A percentile compares a stretch with the other conserved stretches of the same genome.
Conservation (phyloP, 2,329 filamentous ascomycete genomes). For the Raffaelea ambrosiae region DNA sequence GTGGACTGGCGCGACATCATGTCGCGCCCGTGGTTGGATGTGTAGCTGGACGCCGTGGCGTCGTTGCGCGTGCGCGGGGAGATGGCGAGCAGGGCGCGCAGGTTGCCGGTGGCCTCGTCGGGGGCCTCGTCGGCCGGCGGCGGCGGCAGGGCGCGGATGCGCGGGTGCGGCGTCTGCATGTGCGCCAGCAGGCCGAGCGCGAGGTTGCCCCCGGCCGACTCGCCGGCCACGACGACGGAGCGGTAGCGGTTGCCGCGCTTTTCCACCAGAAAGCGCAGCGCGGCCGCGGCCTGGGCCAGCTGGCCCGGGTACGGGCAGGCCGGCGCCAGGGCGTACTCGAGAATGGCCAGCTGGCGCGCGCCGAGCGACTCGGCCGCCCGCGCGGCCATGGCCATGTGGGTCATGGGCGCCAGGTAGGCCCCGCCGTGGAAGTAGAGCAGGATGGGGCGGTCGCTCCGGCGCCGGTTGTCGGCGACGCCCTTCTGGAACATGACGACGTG, state of each 20-base stretch:
- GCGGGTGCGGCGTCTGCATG: constrained; percentile 11
- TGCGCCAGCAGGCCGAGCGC: constrained; percentile 14
- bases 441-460: constrained; percentile 5
- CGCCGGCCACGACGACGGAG: constrained; percentile 14
- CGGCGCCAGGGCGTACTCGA: constrained; percentile 16
- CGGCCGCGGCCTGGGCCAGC: constrained; percentile 14
- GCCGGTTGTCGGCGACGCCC: constrained; percentile 5
- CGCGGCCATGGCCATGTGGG: constrained; percentile 5
- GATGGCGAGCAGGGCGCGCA: constrained; percentile 13
- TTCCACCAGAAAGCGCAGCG: constrained; percentile 13
- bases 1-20: constrained; percentile 9
- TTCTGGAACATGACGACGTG: no score
- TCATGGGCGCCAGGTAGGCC: constrained; percentile 7
- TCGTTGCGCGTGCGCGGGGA: constrained; percentile 14
- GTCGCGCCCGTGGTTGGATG: constrained; percentile 13
- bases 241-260: constrained; percentile 1
- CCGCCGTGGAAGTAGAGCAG: constrained; percentile 13
- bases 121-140: constrained; percentile 1
- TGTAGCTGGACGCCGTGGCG: constrained; percentile 10
- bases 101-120: neutral
- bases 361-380: constrained; percentile 4
- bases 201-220: constrained; percentile 15
- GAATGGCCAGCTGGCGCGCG: constrained; percentile 10
- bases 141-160: constrained; percentile 8
- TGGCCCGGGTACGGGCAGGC: constrained; percentile 15